These are phyloP conservation scores for Didymellaceae sp. DNA, from an alignment of 2,329 filamentous ascomycete genomes.

Conservation along the genomic window DNA sequence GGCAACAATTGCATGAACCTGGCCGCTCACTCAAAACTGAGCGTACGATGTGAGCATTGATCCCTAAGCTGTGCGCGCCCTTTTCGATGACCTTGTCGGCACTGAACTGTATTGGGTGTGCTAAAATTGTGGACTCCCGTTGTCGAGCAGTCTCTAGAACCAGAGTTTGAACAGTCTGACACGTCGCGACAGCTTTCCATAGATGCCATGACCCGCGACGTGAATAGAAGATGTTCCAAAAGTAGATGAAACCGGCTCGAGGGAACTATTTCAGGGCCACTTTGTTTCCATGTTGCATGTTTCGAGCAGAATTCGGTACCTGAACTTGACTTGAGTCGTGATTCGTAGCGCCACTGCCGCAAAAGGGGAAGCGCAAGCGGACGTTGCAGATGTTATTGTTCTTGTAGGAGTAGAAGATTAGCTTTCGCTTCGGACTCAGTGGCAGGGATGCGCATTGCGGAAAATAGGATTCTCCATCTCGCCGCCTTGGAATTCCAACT, in stretches of 20 bases:
- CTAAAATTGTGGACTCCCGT: not conserved
- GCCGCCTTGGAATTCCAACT: not conserved
- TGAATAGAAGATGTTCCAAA: not conserved
- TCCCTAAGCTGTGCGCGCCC: too few species aligned
- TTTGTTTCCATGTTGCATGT: conserved; percentile 2
- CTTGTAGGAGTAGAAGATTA: conserved; percentile 1
- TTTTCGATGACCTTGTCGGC: not conserved
- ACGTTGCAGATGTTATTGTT: not conserved
- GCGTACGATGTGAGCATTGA: too few species aligned
- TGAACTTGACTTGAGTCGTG: conserved; percentile 3
- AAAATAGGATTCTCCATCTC: not conserved
- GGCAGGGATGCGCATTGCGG: not conserved
- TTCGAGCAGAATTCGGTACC: conserved; percentile 7
- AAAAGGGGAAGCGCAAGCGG: not conserved
- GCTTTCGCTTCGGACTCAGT: conserved; percentile 6
- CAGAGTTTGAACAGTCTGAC: not conserved
- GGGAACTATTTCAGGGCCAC: conserved; percentile 23
- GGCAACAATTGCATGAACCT: too few species aligned
- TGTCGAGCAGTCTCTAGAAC: not conserved
- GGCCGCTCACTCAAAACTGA: too few species aligned
- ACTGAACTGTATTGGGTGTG: not conserved
- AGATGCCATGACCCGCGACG: not conserved
- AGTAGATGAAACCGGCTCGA: conserved; percentile 1
- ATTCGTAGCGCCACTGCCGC: conserved; percentile 12
- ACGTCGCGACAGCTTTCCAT: not conserved